These are phyloP conservation scores for Candida sonorensis DNA, from an alignment of 805 yeast genomes.

Conservation along the genomic window DNA sequence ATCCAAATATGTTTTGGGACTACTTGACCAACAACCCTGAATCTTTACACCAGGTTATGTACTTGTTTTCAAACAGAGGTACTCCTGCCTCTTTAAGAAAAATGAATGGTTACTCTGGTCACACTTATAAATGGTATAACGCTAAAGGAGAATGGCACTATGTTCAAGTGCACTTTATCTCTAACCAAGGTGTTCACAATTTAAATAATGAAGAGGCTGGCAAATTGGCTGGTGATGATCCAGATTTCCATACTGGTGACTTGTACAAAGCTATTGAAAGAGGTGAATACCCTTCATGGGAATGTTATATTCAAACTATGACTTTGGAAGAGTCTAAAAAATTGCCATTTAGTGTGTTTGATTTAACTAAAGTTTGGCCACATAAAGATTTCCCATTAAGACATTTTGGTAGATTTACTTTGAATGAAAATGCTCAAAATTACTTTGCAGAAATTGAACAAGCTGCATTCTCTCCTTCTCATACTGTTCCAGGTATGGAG, in stretches of 20 bases:
- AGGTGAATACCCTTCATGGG: conserved; percentile 81
- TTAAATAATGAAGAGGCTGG: conserved; percentile 63
- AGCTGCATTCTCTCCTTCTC: conserved; percentile 80
- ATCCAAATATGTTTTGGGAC: conserved; percentile 82
- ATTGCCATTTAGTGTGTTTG: conserved; percentile 77
- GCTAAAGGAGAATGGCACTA: conserved; percentile 69
- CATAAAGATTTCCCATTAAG: conserved; percentile 81
- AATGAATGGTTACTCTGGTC: conserved; percentile 84
- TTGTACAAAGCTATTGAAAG: conserved; percentile 70
- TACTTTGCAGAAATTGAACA: conserved; percentile 86
- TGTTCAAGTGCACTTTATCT: conserved; percentile 68
- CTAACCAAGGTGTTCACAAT: conserved; percentile 49
- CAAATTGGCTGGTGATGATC: conserved; percentile 63
- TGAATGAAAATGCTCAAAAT: conserved; percentile 80
- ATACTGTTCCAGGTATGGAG: conserved; percentile 79
- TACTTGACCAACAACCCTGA: conserved; percentile 69
- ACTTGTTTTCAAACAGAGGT: conserved; percentile 74
- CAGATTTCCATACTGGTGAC: conserved; percentile 78
- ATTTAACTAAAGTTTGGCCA: conserved; percentile 91
- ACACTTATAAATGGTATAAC: conserved; percentile 75
- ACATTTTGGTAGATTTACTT: conserved; percentile 70
- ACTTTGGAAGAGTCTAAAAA: conserved; percentile 72
- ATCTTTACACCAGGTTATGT: conserved; percentile 67
- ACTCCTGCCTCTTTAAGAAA: conserved; percentile 69
- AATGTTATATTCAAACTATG: conserved; percentile 80